Evolutionary conservation across 768 basidiomycete species (phyloP), one percentile per base, ranked within the genome.

Genomic region (Clathrus columnatus): DNA sequence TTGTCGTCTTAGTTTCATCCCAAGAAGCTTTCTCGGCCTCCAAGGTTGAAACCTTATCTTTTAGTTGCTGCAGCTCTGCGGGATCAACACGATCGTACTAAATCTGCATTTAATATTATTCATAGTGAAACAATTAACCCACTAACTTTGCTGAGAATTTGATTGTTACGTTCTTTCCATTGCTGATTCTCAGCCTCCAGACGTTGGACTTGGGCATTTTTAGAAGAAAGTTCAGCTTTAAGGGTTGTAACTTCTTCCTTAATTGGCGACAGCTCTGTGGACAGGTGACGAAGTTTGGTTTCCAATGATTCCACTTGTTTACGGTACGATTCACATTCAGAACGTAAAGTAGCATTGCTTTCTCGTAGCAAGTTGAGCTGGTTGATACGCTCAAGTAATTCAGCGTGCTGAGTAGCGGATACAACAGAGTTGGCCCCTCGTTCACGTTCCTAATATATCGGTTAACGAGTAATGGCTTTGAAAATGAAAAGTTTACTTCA

Each of bases 51-150:
- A 87, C 77, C 64, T 91, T 84, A 21, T 86, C 85, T 67, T 83
- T 87, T 52, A 93, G 74, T 6, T 78, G 75, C 63, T 91, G 87
- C 32, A 92, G 73, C 63, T 93, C 91, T 2, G 85, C 81, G 17
- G 91, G 90, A 65, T 92, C 91, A 61, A 89, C 85, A 45, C 91
- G 87, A 61, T 93, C 89, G 63, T 91, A 91, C 87, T 90, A 58
- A 29, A 57, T 20, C 0, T 24, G 27, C 30, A 11, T 24, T 18
- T 18, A 17, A 42, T 8, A 14, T 16, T 36, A n/a, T 8, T 27
- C 7, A 10, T 17, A 11, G 8, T 11, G 20, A 27, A n/a, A 26
- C 29, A 28, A 20, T 23, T 21, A 18, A 24, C 21, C 4, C 17
- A 54, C 7, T 11, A 20, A 87, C 88, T 77, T 93, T 93, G 70